Percentiles rank a stretch among this genome's conserved stretches.
Evolutionary conservation across 78 protist genomes (phyloP).

Genomic region (Blattamonas nauphoetae): DNA sequence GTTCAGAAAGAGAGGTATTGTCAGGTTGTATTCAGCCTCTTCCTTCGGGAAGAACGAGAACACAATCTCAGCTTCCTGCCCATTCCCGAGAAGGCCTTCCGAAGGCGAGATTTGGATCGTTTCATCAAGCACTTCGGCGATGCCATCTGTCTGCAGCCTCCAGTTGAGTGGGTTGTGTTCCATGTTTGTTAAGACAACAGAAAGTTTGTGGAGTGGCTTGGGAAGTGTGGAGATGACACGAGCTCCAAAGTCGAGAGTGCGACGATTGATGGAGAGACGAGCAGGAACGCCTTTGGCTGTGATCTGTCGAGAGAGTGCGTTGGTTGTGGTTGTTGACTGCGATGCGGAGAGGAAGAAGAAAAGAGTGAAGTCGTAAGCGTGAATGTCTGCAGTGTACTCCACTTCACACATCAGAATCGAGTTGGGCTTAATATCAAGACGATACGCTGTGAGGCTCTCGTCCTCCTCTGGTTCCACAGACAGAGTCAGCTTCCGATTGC

Average conservation of each 20-base stretch:
- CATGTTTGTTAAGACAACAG: slow-evolving; percentile 26
- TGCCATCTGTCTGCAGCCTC: background rate
- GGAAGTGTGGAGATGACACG: background rate
- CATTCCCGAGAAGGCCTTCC: slow-evolving; percentile 25
- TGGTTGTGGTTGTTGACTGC: background rate
- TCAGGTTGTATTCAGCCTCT: background rate
- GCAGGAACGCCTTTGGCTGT: slow-evolving; percentile 22
- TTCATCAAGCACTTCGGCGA: background rate
- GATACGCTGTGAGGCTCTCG: background rate
- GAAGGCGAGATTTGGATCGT: background rate
- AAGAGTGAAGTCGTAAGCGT: background rate
- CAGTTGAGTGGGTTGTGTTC: background rate
- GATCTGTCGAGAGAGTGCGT: slow-evolving; percentile 4
- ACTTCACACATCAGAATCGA: background rate
- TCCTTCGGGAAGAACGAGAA: slow-evolving; percentile 30
- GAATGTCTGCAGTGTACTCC: background rate
- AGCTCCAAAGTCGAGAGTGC: slow-evolving; percentile 25
- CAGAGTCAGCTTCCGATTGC: too few relatives aligned
- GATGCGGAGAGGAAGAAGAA: slow-evolving; percentile 5
- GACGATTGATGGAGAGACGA: slow-evolving; percentile 8
- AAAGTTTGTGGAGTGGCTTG: background rate
- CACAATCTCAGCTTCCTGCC: background rate
- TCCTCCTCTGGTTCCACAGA: background rate
- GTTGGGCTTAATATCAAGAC: background rate
- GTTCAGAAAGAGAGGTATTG: slow-evolving; percentile 12